These are phyloP conservation scores for Solanum gandarillasii DNA, from an alignment of 257 asterid genomes.

Conservation along the genomic window DNA sequence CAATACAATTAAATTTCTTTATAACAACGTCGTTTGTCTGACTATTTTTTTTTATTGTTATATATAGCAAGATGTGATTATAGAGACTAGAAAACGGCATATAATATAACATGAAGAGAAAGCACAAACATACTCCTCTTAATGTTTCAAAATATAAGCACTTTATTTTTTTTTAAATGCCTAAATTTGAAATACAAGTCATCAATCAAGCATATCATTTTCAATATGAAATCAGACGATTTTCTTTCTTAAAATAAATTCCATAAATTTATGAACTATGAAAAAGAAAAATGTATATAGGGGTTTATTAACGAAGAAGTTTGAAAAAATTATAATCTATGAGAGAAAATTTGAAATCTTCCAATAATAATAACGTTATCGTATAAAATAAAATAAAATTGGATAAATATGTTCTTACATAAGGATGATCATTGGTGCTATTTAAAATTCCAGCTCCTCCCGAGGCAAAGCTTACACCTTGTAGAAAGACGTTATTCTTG, in stretches of 20 bases:
- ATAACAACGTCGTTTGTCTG: accelerated
- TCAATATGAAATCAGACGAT: not conserved
- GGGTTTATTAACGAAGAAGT: not conserved
- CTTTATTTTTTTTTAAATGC: not conserved
- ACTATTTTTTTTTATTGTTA: not conserved
- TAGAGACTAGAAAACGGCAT: not conserved
- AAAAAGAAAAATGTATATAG: not conserved
- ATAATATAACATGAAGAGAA: not conserved
- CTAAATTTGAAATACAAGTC: not conserved
- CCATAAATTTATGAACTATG: not conserved
- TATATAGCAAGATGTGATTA: not conserved
- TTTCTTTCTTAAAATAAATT: not conserved
- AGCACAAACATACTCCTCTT: too few species aligned
- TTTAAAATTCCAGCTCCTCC: slow-evolving; percentile 3
- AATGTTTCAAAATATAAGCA: not conserved
- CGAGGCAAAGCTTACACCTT: not conserved
- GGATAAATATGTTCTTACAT: not conserved
- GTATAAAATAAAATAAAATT: not conserved
- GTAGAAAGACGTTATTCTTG: not conserved
- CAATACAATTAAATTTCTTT: not conserved
- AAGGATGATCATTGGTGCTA: not conserved
- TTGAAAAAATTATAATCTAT: not conserved
- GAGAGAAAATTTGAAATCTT: not conserved
- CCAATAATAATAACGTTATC: not conserved
- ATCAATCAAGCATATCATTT: not conserved